Percentiles rank a stretch among this genome's conserved stretches.
Evolutionary conservation across 148 eudicot species (phyloP).

Genomic region (Fagopyrum homotropicum): DNA sequence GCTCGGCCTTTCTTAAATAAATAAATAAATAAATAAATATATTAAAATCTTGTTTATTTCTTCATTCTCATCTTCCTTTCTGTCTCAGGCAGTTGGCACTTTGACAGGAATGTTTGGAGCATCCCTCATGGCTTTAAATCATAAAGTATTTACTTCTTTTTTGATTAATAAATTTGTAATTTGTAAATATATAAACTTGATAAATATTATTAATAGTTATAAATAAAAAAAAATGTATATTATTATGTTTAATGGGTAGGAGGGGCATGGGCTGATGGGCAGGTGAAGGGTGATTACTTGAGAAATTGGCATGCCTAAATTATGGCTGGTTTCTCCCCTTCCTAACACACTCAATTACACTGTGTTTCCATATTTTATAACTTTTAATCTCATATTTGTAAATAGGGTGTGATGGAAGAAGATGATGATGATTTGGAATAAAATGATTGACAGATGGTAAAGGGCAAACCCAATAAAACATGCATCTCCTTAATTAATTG

Average conservation of each 20-base stretch:
- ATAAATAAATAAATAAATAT: no score
- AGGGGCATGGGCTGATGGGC: not conserved
- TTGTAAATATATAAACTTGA: not conserved
- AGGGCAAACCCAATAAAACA: no score
- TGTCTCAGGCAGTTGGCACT: not conserved
- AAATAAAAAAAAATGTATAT: no score
- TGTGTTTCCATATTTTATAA: not conserved
- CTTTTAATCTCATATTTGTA: not conserved
- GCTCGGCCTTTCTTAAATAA: not conserved
- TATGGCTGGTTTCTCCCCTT: constrained; percentile 6
- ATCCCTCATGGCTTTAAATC: not conserved
- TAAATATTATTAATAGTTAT: no score
- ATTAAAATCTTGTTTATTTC: not conserved
- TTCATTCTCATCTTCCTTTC: not conserved
- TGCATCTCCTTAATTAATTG: not conserved
- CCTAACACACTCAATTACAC: constrained; percentile 3
- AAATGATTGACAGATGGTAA: not conserved
- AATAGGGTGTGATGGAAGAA: not conserved
- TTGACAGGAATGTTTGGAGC: not conserved
- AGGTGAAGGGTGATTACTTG: constrained; percentile 4
- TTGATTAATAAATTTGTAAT: not conserved
- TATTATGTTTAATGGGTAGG: not conserved
- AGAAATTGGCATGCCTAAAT: constrained; percentile 6
- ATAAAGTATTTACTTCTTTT: not conserved
- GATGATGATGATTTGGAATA: not conserved